Base-by-base conservation (phyloP, 2,329 filamentous ascomycete species). In the Thermoascus crustaceus region DNA sequence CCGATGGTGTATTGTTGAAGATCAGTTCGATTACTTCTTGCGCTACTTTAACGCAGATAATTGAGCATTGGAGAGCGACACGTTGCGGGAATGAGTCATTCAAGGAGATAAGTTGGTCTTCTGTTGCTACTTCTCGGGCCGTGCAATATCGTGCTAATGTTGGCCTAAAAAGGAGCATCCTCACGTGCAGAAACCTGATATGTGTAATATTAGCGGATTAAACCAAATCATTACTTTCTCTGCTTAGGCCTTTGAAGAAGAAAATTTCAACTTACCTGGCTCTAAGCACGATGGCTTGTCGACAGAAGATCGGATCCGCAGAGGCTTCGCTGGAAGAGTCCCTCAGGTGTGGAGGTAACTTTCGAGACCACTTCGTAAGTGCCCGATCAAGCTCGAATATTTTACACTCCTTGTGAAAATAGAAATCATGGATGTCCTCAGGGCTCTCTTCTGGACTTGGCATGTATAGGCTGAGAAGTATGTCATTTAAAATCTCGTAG, bases 401-500 rank as follows among this genome's bases (percentile, higher is more conserved):
- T 2, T 54, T 52, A 5, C 41, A 39, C 11, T 55, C 49, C 14
- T 45, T 46, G 30, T 44, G 47, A 29, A 55, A 57, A 26, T 49
- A 53, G 3, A 53, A 52, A 17, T 53, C 46, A 30, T 56, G 50
- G 0, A 47, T 44, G 13, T 56, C 50, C 13, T 54, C 48, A 0
- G 39, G 34, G 4, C 33, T 45, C 3, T 53, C 53, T 5, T 57
- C 54, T 0, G 44, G 36, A 3, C 42, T 26, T 4, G 51, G 46
- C 11, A 48, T 53, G 27, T 58, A 57, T 2, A 56, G 26, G 23
- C 46, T 55, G 5, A 58, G 39, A 2, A 60, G 40, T 2, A 60
- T 50, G 20, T 60, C 51, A 30, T 59, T 54, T 37, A 61, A 37
- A 7, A 61, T 60, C 19, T 59, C 52, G 36, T 58, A 60, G 3